These are phyloP conservation scores for Myochromella boudieri DNA, from an alignment of 768 basidiomycete species.

Conservation along the genomic window DNA sequence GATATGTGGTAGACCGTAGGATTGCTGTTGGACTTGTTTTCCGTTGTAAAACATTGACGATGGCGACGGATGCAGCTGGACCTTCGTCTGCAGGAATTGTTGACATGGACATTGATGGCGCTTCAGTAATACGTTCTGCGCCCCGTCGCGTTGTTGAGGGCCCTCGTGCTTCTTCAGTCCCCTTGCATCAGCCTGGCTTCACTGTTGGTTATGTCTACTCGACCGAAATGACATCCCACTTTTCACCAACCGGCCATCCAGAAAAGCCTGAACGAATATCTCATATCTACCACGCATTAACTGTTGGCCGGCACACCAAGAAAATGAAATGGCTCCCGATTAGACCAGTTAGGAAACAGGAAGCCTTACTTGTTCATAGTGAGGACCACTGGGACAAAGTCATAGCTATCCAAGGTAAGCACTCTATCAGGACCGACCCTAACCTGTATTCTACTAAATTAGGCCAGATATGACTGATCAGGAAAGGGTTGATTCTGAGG, in stretches of 20 bases:
- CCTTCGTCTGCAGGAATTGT: not conserved
- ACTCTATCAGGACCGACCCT: too few species aligned
- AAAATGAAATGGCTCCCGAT: conserved; percentile 82
- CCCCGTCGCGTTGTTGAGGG: not conserved
- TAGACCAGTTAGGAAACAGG: conserved; percentile 69
- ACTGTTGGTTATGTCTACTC: conserved; percentile 88
- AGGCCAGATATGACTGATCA: conserved; percentile 69
- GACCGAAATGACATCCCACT: conserved; percentile 83
- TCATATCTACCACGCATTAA: conserved; percentile 67
- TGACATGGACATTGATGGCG: conserved; percentile 5
- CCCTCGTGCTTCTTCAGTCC: conserved; percentile 45
- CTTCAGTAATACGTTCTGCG: conserved; percentile 1
- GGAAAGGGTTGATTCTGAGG: conserved; percentile 70
- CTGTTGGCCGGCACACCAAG: conserved; percentile 53
- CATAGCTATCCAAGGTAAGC: conserved; percentile 77
- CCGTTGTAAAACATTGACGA: too few species aligned
- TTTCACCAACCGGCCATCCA: conserved; percentile 52
- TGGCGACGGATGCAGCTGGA: conserved; percentile 10
- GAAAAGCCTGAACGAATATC: conserved; percentile 87
- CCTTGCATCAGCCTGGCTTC: conserved; percentile 34
- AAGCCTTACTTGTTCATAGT: conserved; percentile 87
- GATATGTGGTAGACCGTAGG: too few species aligned
- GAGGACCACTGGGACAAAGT: conserved; percentile 93
- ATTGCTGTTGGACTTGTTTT: too few species aligned
- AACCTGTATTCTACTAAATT: conserved; percentile 6